Evolutionary conservation across 1,284 basidiomycete genomes (phyloP), one percentile per base, ranked within the genome.

Genomic region (Melampsora larici-populina): DNA sequence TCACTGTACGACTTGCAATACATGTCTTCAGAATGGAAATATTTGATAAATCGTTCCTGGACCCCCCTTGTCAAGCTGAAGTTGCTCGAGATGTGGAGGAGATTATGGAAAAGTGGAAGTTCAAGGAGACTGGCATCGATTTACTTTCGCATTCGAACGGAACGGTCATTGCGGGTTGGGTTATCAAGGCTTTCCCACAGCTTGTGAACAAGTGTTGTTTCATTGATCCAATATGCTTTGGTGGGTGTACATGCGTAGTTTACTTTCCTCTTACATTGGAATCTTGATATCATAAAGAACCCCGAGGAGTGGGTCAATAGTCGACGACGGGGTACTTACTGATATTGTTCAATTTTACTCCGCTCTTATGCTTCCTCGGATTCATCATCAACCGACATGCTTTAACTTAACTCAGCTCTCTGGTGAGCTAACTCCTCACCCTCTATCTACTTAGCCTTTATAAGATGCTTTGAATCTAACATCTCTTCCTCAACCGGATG

Each of bases 221-320:
- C 79, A 13, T 62, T 58, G 40, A 81, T 79, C 58, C 81, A 81
- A 72, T 80, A 81, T 70, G 80, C 80, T 72, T 73, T 80, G 13
- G 78, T 82, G 21, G 43, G 43, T 46, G 43, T 46, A 17, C 43
- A 46, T 15, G 43, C 80, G 82, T 81, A 79, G 81, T 8, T 24
- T 51, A 62, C 46, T 77, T 33, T 72, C 49, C 48, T 78, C 15
- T 65, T 21, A 1, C 0, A 65, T 65, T 21, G n/a, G 4, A 2
- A 65, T 40, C 31, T 13, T 18, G 1, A 17, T 40, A 26, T n/a
- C 4, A n/a, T n/a, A 7, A 58, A 58, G 55, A 29, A 36, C 15
- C 1, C 15, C 9, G 24, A 55, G n/a, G n/a, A 24, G n/a, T 13
- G 49, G 17, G 26, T 58, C 3, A 55, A 24, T 46, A 49, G 18